phyloP scores from a whole-genome alignment of 495 filamentous ascomycete genomes.

The Lasiosphaeria hispida region DNA sequence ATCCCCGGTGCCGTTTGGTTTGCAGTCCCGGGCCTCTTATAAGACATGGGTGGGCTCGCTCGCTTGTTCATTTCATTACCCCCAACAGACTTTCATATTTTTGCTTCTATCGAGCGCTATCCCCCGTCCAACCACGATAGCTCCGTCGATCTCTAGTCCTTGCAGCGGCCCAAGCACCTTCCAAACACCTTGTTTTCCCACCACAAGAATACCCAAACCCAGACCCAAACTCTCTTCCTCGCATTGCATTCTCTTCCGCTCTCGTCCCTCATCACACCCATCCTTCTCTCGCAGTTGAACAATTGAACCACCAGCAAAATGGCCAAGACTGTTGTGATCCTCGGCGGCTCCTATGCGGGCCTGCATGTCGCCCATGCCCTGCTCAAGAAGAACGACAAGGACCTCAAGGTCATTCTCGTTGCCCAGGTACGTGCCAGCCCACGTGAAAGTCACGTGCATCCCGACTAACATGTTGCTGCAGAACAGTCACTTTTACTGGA shows the following conservation, averaged over 20 bases:
- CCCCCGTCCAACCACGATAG: no score
- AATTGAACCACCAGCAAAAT: slow-evolving; percentile 22
- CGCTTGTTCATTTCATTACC: no score
- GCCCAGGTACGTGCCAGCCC: slow-evolving; percentile 37
- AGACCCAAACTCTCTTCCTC: background rate
- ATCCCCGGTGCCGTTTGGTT: no score
- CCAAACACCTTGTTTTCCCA: no score
- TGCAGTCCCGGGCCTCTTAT: no score
- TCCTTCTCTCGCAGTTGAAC: background rate
- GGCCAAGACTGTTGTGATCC: slow-evolving; percentile 48
- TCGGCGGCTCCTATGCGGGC: slow-evolving; percentile 55
- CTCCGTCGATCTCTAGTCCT: no score
- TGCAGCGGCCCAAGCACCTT: no score
- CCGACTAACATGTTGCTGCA: slow-evolving; percentile 26
- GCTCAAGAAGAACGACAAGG: slow-evolving; percentile 44
- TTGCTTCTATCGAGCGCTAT: no score
- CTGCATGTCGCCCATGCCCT: slow-evolving; percentile 53
- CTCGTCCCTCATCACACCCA: background rate
- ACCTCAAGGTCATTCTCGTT: slow-evolving; percentile 47
- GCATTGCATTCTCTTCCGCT: background rate
- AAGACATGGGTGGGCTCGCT: no score
- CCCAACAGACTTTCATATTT: no score
- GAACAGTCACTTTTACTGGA: slow-evolving; percentile 58
- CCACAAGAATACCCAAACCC: no score
- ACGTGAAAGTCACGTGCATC: slow-evolving; percentile 1